phyloP scores from a whole-genome alignment of 306 rosid genomes.

The Amphicarpaea edgeworthii region DNA sequence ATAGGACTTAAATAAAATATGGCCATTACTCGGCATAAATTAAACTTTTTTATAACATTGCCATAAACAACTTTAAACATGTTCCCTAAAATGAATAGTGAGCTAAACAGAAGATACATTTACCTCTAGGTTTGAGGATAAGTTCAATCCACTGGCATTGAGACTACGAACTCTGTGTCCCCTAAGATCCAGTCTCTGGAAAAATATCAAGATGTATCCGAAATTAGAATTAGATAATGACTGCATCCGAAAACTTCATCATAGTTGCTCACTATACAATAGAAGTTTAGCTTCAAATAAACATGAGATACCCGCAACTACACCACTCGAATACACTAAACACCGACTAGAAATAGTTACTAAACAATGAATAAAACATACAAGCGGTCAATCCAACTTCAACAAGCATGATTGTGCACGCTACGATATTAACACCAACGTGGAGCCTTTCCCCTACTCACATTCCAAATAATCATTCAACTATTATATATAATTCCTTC shows the following conservation, averaged over 20 bases:
- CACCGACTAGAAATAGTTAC: constrained; percentile 17
- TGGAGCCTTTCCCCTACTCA: constrained; percentile 28
- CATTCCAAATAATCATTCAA: constrained; percentile 22
- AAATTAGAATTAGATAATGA: constrained; percentile 40
- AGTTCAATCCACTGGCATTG: constrained; percentile 86
- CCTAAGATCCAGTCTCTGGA: constrained; percentile 95
- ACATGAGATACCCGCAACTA: constrained; percentile 26
- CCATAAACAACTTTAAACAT: constrained; percentile 21
- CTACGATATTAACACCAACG: not conserved
- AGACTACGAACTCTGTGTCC: constrained; percentile 97
- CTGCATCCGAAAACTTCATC: constrained; percentile 7
- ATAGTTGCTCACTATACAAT: constrained; percentile 24
- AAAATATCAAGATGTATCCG: constrained; percentile 39
- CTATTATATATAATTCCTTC: constrained; percentile 12
- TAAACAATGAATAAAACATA: constrained; percentile 16
- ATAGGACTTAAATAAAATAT: not conserved
- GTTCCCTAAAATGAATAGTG: constrained; percentile 21
- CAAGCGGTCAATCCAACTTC: constrained; percentile 7
- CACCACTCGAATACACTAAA: no score
- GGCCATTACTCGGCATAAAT: constrained; percentile 10
- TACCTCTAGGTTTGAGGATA: constrained; percentile 96
- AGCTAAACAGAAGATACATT: constrained; percentile 34
- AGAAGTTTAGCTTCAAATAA: constrained; percentile 16
- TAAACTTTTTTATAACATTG: constrained; percentile 1
- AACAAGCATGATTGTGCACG: not conserved